Conservation (phyloP, 805 yeast genomes). For the Vanderwaltozyma yarrowii region DNA sequence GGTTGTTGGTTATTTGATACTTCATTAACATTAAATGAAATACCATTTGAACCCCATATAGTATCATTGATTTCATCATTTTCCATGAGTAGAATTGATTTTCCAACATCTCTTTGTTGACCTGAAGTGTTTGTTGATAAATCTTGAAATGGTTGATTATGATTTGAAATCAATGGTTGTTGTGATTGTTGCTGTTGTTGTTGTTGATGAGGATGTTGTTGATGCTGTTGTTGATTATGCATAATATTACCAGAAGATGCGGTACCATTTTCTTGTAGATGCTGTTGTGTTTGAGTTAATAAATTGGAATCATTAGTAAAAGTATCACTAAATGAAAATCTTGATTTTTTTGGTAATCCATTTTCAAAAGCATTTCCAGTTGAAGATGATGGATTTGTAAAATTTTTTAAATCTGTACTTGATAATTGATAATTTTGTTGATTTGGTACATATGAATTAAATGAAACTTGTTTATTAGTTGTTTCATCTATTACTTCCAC, state of each 20-base stretch:
- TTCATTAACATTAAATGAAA: constrained; percentile 16
- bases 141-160: constrained; percentile 3
- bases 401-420: constrained; percentile 1
- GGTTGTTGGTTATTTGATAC: constrained; percentile 19
- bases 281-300: constrained; percentile 4
- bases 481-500: constrained; percentile 34
- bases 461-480: constrained; percentile 21
- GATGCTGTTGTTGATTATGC: neutral
- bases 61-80: constrained; percentile 28
- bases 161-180: constrained; percentile 8
- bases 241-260: neutral
- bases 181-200: neutral
- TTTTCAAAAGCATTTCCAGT: constrained; percentile 24
- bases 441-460: constrained; percentile 1
- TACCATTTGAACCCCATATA: constrained; percentile 27
- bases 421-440: constrained; percentile 4
- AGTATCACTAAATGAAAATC: constrained; percentile 63
- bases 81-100: constrained; percentile 34
- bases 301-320: constrained; percentile 27
- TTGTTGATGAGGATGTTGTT: neutral
- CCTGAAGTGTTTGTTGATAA: constrained; percentile 3
- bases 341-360: constrained; percentile 49
- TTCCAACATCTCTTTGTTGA: constrained; percentile 31
- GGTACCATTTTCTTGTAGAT: neutral
- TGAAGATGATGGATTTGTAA: constrained; percentile 6